phyloP scores from a whole-genome alignment of 176 grass and related monocot species.

The Zizania latifolia region DNA sequence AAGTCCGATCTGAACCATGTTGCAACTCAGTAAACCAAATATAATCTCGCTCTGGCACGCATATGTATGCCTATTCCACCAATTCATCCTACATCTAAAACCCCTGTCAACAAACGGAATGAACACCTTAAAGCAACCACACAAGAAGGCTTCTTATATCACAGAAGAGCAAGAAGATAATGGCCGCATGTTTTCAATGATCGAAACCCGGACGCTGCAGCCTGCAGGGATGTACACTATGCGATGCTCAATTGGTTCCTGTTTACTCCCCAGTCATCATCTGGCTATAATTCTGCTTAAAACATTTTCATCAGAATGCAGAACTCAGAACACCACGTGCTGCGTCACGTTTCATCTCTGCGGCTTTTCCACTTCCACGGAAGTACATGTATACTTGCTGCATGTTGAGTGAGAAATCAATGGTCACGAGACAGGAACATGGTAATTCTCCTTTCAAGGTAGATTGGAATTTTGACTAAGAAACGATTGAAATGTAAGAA shows the following conservation, averaged over 20 bases:
- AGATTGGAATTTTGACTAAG: background rate
- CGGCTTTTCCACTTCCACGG: slow-evolving; percentile 83
- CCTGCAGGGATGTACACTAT: slow-evolving; percentile 25
- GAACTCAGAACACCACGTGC: slow-evolving; percentile 64
- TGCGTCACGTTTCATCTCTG: slow-evolving; percentile 67
- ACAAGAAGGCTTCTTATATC: slow-evolving; percentile 14
- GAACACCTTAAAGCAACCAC: background rate
- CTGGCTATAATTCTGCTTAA: background rate
- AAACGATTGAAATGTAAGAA: background rate
- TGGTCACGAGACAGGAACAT: background rate
- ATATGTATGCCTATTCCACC: slow-evolving; percentile 17
- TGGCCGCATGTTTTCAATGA: no score
- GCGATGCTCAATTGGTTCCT: background rate
- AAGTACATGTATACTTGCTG: slow-evolving; percentile 99
- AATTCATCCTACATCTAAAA: slow-evolving; percentile 23
- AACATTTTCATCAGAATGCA: slow-evolving; percentile 52
- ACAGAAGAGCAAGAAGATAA: slow-evolving; percentile 34
- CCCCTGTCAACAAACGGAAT: no score
- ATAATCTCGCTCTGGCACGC: background rate
- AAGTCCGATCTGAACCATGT: no score
- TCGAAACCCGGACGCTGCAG: slow-evolving; percentile 5
- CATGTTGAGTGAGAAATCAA: background rate
- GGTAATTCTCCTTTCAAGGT: no score
- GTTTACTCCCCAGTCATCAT: slow-evolving; percentile 23
- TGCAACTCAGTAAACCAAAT: background rate